Evolutionary conservation across 257 asterid species (phyloP).

Genomic region (Solanum sitiens): DNA sequence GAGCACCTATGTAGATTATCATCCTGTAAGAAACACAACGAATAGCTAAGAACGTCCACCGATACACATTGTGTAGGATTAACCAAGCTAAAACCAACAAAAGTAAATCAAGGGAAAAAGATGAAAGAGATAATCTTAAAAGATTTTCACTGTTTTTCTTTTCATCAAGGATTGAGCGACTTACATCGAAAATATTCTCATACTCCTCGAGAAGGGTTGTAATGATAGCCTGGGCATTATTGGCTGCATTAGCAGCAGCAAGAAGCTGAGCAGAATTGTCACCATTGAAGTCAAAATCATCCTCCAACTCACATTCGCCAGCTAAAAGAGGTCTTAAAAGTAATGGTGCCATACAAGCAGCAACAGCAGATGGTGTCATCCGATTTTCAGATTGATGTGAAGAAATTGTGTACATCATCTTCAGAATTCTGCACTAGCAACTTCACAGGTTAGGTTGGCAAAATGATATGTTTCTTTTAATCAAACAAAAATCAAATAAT

Average conservation of each 20-base stretch:
- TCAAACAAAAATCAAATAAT: not conserved
- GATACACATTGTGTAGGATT: not conserved
- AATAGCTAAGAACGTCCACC: not conserved
- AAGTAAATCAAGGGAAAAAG: not conserved
- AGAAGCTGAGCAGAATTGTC: slow-evolving; percentile 87
- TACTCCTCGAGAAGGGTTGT: slow-evolving; percentile 82
- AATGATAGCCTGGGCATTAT: slow-evolving; percentile 82
- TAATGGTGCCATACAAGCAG: slow-evolving; percentile 98
- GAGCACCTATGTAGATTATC: slow-evolving; percentile 67
- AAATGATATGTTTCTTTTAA: not conserved
- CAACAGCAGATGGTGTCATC: slow-evolving; percentile 87
- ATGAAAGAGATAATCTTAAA: not conserved
- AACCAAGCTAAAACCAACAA: not conserved
- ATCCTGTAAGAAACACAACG: slow-evolving; percentile 38
- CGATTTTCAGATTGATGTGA: slow-evolving; percentile 67
- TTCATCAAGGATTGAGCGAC: slow-evolving; percentile 11
- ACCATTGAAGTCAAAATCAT: slow-evolving; percentile 61
- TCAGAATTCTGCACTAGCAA: slow-evolving; percentile 49
- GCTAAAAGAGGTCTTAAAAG: slow-evolving; percentile 90
- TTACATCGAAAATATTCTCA: slow-evolving; percentile 63
- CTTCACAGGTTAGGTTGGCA: not conserved
- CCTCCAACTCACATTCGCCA: slow-evolving; percentile 90
- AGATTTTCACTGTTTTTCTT: not conserved
- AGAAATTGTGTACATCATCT: slow-evolving; percentile 79
- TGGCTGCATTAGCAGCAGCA: slow-evolving; percentile 97